Conservation (phyloP, 2,329 filamentous ascomycete genomes). For the Aspergillus ustus region DNA sequence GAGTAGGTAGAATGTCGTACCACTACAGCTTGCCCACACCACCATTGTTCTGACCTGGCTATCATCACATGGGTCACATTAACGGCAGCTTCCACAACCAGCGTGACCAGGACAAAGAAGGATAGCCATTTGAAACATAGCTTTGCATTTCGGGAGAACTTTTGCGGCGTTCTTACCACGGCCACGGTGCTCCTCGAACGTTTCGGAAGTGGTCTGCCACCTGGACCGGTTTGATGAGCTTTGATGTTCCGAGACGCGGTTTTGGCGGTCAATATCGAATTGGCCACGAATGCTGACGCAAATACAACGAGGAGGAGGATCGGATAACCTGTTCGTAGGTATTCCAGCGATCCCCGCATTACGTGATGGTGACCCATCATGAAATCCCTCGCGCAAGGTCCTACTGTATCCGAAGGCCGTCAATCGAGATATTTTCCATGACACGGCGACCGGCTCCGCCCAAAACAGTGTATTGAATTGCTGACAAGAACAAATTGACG, state of each 20-base stretch:
- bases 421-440: slow-evolving; percentile 39
- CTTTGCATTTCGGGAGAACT: slow-evolving; percentile 70
- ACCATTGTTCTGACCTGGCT: slow-evolving; percentile 70
- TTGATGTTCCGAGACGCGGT: slow-evolving; percentile 51
- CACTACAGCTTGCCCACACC: slow-evolving; percentile 78
- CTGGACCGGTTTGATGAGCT: slow-evolving; percentile 71
- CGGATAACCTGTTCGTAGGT: slow-evolving; percentile 64
- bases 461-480: slow-evolving; percentile 10
- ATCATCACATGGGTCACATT: slow-evolving; percentile 76
- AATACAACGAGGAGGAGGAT: slow-evolving; percentile 69
- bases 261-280: slow-evolving; percentile 61
- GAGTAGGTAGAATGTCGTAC: slow-evolving; percentile 55
- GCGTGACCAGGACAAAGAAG: slow-evolving; percentile 71
- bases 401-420: slow-evolving; percentile 23
- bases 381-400: slow-evolving; percentile 28
- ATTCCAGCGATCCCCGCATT: slow-evolving; percentile 49
- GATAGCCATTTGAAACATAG: slow-evolving; percentile 77
- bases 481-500: slow-evolving; percentile 17
- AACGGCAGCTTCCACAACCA: slow-evolving; percentile 73
- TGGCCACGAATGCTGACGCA: slow-evolving; percentile 63
- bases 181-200: slow-evolving; percentile 56
- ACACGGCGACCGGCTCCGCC: slow-evolving; percentile 29
- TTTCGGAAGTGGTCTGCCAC: slow-evolving; percentile 83
- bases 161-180: slow-evolving; percentile 54
- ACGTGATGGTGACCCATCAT: slow-evolving; percentile 44